Evolutionary conservation across 1,284 basidiomycete species (phyloP).

Genomic region (Boletellus sp.): DNA sequence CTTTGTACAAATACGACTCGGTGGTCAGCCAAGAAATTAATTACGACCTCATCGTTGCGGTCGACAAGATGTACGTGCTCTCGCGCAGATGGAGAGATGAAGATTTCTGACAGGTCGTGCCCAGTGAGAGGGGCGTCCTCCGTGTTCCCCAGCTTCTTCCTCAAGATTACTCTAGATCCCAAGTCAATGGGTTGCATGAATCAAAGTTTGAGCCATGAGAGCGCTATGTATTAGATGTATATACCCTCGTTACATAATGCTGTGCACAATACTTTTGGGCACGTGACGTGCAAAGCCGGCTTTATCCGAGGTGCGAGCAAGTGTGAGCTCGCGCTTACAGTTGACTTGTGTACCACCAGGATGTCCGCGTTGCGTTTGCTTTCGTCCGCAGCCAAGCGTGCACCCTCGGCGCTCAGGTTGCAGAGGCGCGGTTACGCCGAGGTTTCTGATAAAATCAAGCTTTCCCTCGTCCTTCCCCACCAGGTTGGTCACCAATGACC

Average conservation of each 20-base stretch:
- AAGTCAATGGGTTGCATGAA: conserved; percentile 26
- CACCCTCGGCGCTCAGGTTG: conserved; percentile 47
- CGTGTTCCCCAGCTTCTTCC: conserved; percentile 65
- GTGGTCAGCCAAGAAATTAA: conserved; percentile 90
- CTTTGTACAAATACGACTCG: conserved; percentile 88
- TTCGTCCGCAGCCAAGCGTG: conserved; percentile 59
- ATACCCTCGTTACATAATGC: conserved; percentile 6
- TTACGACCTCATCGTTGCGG: conserved; percentile 86
- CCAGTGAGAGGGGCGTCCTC: conserved; percentile 68
- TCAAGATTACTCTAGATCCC: conserved; percentile 41
- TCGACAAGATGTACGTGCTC: conserved; percentile 84
- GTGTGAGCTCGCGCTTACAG: neutral
- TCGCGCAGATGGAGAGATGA: neutral
- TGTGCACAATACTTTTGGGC: conserved; percentile 4
- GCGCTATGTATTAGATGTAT: neutral
- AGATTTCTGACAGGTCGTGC: conserved; percentile 13
- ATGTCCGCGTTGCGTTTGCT: conserved; percentile 78
- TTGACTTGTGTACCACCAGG: conserved; percentile 13
- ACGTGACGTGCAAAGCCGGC: conserved; percentile 27
- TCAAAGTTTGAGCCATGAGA: conserved; percentile 25
- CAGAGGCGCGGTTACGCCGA: conserved; percentile 86
- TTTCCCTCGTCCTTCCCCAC: conserved; percentile 90
- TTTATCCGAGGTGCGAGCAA: conserved; percentile 22
- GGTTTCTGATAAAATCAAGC: conserved; percentile 79
- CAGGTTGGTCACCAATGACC: conserved; percentile 58